phyloP scores from a whole-genome alignment of 169 alveolate species.

The Theileria orientalis region DNA sequence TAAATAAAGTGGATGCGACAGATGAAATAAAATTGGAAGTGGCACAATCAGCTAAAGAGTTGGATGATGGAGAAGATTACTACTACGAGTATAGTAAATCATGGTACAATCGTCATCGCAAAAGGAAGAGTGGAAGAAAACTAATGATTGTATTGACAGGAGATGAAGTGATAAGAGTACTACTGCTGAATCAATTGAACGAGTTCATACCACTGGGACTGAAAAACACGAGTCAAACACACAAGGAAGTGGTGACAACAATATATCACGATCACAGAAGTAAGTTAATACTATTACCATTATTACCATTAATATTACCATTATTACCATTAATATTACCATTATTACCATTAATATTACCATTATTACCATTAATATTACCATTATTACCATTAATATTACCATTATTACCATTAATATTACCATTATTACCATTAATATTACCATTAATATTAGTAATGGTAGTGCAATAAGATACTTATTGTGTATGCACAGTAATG shows the following conservation, averaged over 20 bases:
- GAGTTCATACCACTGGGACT: slow-evolving; percentile 49
- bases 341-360: too few relatives aligned
- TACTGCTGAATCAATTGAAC: slow-evolving; percentile 30
- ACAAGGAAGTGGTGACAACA: slow-evolving; percentile 51
- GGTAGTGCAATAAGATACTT: too few relatives aligned
- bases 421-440: too few relatives aligned
- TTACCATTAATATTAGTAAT: too few relatives aligned
- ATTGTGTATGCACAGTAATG: too few relatives aligned
- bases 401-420: too few relatives aligned
- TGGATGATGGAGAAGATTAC: background rate
- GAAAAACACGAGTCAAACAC: slow-evolving; percentile 24
- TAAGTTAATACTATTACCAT: background rate
- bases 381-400: too few relatives aligned
- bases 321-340: too few relatives aligned
- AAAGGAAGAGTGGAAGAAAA: background rate
- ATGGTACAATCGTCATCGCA: background rate
- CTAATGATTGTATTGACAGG: slow-evolving; percentile 41
- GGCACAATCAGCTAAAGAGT: background rate
- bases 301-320: too few relatives aligned
- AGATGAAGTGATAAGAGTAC: slow-evolving; percentile 58
- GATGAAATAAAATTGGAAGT: background rate
- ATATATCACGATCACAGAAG: background rate
- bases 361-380: too few relatives aligned
- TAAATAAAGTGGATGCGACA: background rate
- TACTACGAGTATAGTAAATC: slow-evolving; percentile 1